A percentile compares a stretch with the other conserved stretches of the same genome.
phyloP scores from a whole-genome alignment of 345 rosid species.

The Mercurialis annua region DNA sequence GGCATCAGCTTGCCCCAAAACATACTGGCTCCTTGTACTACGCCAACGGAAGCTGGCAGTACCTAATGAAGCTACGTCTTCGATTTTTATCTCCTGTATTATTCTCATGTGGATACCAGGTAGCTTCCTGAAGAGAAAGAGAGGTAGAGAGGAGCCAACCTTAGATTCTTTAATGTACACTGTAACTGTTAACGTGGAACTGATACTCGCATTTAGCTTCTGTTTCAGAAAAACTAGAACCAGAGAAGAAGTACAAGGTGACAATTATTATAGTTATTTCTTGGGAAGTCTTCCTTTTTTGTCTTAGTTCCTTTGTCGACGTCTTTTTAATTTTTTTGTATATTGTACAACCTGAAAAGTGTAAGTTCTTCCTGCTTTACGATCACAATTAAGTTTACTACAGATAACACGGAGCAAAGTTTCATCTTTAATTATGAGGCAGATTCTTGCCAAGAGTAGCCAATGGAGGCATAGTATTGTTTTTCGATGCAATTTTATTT shows the following conservation, averaged over 20 bases:
- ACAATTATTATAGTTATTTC: conserved; percentile 26
- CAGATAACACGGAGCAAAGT: background rate
- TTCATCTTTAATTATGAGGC: background rate
- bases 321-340: background rate
- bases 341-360: background rate
- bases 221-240: conserved; percentile 21
- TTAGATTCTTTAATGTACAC: conserved; percentile 59
- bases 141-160: conserved; percentile 33
- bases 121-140: conserved; percentile 31
- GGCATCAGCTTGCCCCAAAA: conserved; percentile 59
- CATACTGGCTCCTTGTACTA: conserved; percentile 55
- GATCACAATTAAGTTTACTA: background rate
- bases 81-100: conserved; percentile 25
- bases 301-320: background rate
- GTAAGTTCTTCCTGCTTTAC: background rate
- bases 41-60: conserved; percentile 41
- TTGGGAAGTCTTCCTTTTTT: conserved; percentile 12
- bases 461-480: background rate
- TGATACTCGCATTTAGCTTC: conserved; percentile 37
- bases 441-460: background rate
- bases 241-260: conserved; percentile 35
- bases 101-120: conserved; percentile 44
- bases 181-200: conserved; percentile 37
- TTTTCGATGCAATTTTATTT: background rate
- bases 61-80: conserved; percentile 22